Evolutionary conservation across 2,329 filamentous ascomycete genomes (phyloP).

Genomic region (Dactylella cylindrospora): DNA sequence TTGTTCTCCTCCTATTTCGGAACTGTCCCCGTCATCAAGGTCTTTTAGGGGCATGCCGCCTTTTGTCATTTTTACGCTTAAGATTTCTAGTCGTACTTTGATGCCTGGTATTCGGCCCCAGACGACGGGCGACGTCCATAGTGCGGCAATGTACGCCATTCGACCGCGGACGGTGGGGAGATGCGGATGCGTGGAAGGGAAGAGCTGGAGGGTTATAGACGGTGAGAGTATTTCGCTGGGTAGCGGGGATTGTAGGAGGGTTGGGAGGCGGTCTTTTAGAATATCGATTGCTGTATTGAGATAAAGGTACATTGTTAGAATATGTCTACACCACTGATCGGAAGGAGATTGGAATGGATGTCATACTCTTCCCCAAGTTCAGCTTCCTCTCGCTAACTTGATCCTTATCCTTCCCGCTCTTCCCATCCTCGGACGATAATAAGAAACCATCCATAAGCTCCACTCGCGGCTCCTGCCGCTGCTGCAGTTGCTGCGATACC

Average conservation of each 20-base stretch:
- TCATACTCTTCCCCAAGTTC: slow-evolving; percentile 47
- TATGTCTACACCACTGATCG: too few relatives aligned
- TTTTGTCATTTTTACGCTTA: slow-evolving; percentile 83
- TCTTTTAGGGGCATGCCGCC: slow-evolving; percentile 58
- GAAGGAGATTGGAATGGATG: too few relatives aligned
- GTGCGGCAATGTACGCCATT: slow-evolving; percentile 84
- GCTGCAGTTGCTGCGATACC: too few relatives aligned
- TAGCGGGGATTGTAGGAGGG: slow-evolving; percentile 66
- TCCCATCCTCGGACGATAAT: slow-evolving; percentile 1
- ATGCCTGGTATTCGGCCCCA: slow-evolving; percentile 93
- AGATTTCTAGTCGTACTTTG: slow-evolving; percentile 81
- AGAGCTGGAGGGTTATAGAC: slow-evolving; percentile 69
- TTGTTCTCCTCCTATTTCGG: slow-evolving; percentile 61
- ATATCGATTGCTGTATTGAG: slow-evolving; percentile 61
- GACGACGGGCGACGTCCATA: slow-evolving; percentile 94
- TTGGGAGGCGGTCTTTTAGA: slow-evolving; percentile 67
- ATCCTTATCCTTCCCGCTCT: slow-evolving; percentile 24
- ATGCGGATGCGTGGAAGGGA: slow-evolving; percentile 77
- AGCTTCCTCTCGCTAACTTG: slow-evolving; percentile 46
- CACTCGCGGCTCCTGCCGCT: not conserved
- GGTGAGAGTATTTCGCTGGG: slow-evolving; percentile 76
- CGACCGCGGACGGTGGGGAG: slow-evolving; percentile 89
- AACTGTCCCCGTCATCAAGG: slow-evolving; percentile 47
- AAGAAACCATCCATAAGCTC: slow-evolving; percentile 8
- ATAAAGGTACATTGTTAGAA: not conserved